Evolutionary conservation across 106 monocot species (phyloP).

Genomic region (Iris macrosiphon): DNA sequence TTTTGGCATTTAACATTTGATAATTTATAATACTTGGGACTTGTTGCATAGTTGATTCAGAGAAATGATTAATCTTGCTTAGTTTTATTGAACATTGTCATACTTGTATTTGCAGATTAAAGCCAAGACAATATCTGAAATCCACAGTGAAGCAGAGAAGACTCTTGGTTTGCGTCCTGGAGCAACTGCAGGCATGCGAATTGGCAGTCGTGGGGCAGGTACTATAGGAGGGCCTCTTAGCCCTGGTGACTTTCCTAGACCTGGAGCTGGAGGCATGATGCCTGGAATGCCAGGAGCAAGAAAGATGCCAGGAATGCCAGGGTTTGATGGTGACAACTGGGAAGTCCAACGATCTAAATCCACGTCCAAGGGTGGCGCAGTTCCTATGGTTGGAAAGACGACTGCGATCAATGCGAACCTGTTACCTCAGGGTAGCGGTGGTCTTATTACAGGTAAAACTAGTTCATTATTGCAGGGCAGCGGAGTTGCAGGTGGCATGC

Average conservation of each 20-base stretch:
- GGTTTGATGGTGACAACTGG: slow-evolving; percentile 62
- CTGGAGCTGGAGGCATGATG: slow-evolving; percentile 75
- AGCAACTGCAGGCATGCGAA: slow-evolving; percentile 54
- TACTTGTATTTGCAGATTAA: slow-evolving; percentile 61
- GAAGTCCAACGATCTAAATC: slow-evolving; percentile 65
- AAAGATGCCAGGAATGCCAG: slow-evolving; percentile 93
- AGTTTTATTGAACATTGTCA: too few species aligned
- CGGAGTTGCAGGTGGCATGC: background rate
- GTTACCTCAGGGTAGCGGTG: slow-evolving; percentile 63
- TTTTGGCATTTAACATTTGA: too few species aligned
- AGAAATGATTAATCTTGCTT: too few species aligned
- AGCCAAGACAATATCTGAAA: slow-evolving; percentile 85
- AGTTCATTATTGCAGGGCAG: slow-evolving; percentile 69
- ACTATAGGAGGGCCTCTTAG: slow-evolving; percentile 12
- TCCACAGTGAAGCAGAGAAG: slow-evolving; percentile 84
- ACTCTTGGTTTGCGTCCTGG: slow-evolving; percentile 82
- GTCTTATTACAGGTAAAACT: slow-evolving; percentile 38
- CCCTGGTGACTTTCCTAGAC: slow-evolving; percentile 26
- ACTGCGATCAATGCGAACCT: slow-evolving; percentile 39
- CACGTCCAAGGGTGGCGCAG: slow-evolving; percentile 32
- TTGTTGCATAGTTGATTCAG: too few species aligned
- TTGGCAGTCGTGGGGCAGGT: slow-evolving; percentile 29
- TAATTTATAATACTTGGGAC: too few species aligned
- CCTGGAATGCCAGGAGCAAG: slow-evolving; percentile 85
- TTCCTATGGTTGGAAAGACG: slow-evolving; percentile 19